A percentile compares a stretch with the other conserved stretches of the same genome.
Conservation (phyloP, 2,329 filamentous ascomycete genomes). For the Trichoderma guizhouense region DNA sequence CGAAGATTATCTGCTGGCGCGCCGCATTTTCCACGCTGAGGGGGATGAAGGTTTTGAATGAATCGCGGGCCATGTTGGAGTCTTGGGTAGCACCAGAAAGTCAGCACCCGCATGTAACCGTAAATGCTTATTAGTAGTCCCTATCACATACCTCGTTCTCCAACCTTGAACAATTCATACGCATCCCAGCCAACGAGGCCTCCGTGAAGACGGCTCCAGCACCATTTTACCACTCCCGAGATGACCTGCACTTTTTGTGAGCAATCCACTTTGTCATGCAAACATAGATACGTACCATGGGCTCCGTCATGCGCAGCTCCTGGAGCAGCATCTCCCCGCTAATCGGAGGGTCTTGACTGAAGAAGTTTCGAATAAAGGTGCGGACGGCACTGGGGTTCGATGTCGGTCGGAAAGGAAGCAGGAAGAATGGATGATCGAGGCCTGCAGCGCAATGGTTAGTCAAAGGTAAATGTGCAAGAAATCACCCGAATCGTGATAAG, state of each 20-base stretch:
- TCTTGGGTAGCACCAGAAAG: conserved; percentile 50
- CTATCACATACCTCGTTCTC: conserved; percentile 70
- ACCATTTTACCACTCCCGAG: conserved; percentile 95
- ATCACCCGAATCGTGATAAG: background rate
- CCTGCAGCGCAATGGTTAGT: conserved; percentile 45
- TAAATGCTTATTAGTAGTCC: background rate
- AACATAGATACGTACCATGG: conserved; percentile 65
- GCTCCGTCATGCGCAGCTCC: conserved; percentile 88
- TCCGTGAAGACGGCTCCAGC: conserved; percentile 87
- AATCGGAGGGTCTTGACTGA: conserved; percentile 64
- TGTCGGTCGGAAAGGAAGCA: conserved; percentile 89
- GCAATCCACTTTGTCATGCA: conserved; percentile 17
- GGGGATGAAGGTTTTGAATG: conserved; percentile 95
- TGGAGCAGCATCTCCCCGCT: conserved; percentile 71
- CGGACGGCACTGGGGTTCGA: conserved; percentile 89
- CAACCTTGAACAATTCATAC: conserved; percentile 92
- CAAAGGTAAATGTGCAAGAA: background rate
- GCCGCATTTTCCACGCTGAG: conserved; percentile 86
- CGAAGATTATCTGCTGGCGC: conserved; percentile 83
- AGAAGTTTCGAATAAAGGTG: conserved; percentile 90
- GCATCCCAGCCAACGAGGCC: conserved; percentile 96
- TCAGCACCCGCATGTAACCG: background rate
- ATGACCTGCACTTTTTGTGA: conserved; percentile 61
- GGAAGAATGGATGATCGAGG: conserved; percentile 85
- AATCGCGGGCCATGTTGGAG: conserved; percentile 84